These are phyloP conservation scores for Coelastrella sp. DNA, from an alignment of 139 green algal genomes.

Conservation along the genomic window DNA sequence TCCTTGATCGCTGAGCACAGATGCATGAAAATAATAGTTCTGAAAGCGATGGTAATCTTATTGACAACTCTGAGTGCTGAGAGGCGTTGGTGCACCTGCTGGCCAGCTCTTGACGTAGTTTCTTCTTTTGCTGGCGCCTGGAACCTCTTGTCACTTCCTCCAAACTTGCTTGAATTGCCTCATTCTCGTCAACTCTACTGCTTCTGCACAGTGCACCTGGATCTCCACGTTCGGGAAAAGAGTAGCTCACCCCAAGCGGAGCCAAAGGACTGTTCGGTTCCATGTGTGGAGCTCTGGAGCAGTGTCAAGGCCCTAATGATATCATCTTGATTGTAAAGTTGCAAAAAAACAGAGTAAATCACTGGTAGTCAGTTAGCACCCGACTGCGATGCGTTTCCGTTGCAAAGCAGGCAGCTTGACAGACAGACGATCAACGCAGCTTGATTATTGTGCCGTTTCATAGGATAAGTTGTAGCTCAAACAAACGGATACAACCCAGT, in stretches of 20 bases:
- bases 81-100: neutral
- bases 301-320: no score
- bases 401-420: neutral
- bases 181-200: constrained; percentile 27
- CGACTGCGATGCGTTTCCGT: neutral
- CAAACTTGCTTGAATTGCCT: constrained; percentile 12
- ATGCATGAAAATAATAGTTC: no score
- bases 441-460: no score
- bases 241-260: neutral
- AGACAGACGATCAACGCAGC: neutral
- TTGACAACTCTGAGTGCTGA: neutral
- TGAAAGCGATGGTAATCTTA: neutral
- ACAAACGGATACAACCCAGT: neutral
- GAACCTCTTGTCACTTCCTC: constrained; percentile 6
- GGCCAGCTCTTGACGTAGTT: constrained; percentile 29
- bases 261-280: neutral
- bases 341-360: no score
- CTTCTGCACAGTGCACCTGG: neutral
- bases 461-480: no score
- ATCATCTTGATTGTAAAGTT: neutral
- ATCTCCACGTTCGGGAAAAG: neutral
- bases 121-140: constrained; percentile 8
- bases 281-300: neutral
- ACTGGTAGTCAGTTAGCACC: neutral
- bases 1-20: no score